Percentiles rank a stretch among this genome's conserved stretches.
phyloP scores from a whole-genome alignment of 768 basidiomycete species.

The Tylopilus felleus region DNA sequence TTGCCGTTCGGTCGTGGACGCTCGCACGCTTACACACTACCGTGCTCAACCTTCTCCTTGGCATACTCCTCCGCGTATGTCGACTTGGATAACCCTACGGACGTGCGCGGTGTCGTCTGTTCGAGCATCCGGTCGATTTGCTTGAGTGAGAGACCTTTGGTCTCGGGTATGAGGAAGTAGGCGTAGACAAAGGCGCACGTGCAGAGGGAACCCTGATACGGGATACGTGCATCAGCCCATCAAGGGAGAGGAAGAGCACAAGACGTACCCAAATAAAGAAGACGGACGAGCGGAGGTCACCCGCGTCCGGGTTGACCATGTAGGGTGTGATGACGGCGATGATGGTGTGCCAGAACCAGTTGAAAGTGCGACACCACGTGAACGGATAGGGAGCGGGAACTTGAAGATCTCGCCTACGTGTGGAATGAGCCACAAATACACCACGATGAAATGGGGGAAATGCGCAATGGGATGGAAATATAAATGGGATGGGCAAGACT shows the following conservation, averaged over 20 bases:
- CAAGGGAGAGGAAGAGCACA: slow-evolving; percentile 6
- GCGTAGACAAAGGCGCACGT: slow-evolving; percentile 69
- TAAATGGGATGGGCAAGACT: too few relatives aligned
- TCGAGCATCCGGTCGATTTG: slow-evolving; percentile 80
- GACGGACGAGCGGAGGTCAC: slow-evolving; percentile 62
- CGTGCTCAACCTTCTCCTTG: slow-evolving; percentile 14
- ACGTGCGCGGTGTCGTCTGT: slow-evolving; percentile 55
- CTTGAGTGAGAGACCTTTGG: slow-evolving; percentile 81
- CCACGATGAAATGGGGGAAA: not conserved
- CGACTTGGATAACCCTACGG: slow-evolving; percentile 32
- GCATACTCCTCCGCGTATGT: slow-evolving; percentile 21
- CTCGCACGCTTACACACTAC: not conserved
- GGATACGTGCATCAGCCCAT: not conserved
- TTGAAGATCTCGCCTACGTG: slow-evolving; percentile 71
- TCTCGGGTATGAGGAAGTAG: slow-evolving; percentile 80
- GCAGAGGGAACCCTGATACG: slow-evolving; percentile 48
- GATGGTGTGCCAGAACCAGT: slow-evolving; percentile 77
- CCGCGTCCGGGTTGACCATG: slow-evolving; percentile 40
- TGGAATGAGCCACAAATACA: slow-evolving; percentile 27
- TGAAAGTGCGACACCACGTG: slow-evolving; percentile 80
- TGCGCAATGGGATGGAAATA: not conserved
- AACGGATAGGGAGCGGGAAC: slow-evolving; percentile 78
- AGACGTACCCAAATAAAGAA: slow-evolving; percentile 78
- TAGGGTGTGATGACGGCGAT: slow-evolving; percentile 37
- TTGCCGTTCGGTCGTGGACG: not conserved